Evolutionary conservation across 129 eudicot species (phyloP).

Genomic region (Arctium lappa): DNA sequence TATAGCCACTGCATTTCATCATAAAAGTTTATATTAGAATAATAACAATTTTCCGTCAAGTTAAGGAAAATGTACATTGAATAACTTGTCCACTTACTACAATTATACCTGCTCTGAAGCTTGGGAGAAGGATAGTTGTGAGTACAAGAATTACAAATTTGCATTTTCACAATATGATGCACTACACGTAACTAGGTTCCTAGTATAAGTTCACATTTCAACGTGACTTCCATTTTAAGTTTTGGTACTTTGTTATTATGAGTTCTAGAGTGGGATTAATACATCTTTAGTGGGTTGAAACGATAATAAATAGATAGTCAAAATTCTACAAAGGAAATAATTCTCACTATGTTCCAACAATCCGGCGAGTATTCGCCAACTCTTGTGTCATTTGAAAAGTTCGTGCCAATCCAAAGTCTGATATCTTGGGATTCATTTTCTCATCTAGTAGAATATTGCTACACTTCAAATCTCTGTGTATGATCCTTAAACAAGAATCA

Average conservation of each 20-base stretch:
- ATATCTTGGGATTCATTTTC: constrained; percentile 46
- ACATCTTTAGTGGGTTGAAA: neutral
- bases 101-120: too few relatives aligned
- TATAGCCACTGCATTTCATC: constrained; percentile 36
- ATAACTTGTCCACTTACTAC: too few relatives aligned
- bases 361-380: constrained; percentile 30
- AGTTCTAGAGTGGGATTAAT: neutral
- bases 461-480: constrained; percentile 50
- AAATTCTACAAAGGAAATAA: neutral
- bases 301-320: neutral
- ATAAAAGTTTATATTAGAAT: neutral
- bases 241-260: neutral
- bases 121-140: too few relatives aligned
- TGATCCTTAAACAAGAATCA: constrained; percentile 47
- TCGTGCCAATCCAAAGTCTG: constrained; percentile 54
- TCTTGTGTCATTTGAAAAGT: constrained; percentile 37
- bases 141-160: too few relatives aligned
- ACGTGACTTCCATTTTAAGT: neutral
- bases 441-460: constrained; percentile 44
- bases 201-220: neutral
- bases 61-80: neutral
- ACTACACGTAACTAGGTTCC: neutral
- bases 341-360: constrained; percentile 47
- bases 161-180: too few relatives aligned
- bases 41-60: neutral